Evolutionary conservation across 306 rosid genomes (phyloP), one percentile per base, ranked within the genome.

Genomic region (Cicer cuneatum): DNA sequence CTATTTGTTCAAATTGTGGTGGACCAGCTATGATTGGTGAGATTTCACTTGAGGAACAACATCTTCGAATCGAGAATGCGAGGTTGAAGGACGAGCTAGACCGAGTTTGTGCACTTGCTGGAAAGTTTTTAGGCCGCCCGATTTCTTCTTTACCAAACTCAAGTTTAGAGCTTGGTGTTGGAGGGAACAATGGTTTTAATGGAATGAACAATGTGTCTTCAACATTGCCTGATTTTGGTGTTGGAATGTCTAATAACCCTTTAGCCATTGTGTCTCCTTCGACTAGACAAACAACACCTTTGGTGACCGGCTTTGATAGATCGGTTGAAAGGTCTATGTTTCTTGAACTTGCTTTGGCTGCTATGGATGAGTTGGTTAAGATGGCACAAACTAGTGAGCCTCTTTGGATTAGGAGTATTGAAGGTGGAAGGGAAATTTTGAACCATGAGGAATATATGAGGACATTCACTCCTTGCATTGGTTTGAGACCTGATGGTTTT

Each of bases 281-380:
- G 2, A 19, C 61, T 6, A 66, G 91, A 66, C 54, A 29, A 29
- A 29, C 87, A 2, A 12, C 63, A 0, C 7, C 42, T 11, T 63
- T 67, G 3, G 85, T 78, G 21, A 24, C 62, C n/a, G 90, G 87
- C 1, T 68, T 73, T 3, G 93, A 89, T 46, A 74, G 92, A 60
- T 88, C 93, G 5, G 76, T 88, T 0, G 98, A 92, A 83, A 84
- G 97, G 82, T 86, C 98, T 1, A 87, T 95, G 97, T 82, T 86
- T 70, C 79, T 95, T 3, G 99, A 95, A 84, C 97, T 95, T 10
- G 98, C 97, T 11, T 86, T 95, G 84, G 82, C 93, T 1, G 98
- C 99, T 42, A 95, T 92, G 99, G 99, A 92, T 73, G 99, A 95
- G 78, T 73, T 95, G 77, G 90, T 95, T 37, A 92, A 95, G 76